phyloP scores from a whole-genome alignment of 306 rosid genomes.

The Oxytropis ochrocephala region DNA sequence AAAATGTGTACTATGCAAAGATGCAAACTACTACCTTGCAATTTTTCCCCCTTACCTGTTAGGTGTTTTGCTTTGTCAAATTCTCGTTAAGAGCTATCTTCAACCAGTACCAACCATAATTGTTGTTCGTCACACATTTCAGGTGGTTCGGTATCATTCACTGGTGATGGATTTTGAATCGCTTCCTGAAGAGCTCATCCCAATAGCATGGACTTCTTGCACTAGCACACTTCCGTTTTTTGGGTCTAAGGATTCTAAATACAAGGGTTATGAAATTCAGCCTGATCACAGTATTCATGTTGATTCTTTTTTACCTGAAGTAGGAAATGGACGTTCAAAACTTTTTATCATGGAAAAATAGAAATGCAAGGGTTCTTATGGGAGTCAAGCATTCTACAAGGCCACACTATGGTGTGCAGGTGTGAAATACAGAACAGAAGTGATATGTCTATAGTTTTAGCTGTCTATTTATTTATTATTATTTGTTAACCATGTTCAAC shows the following conservation, averaged over 20 bases:
- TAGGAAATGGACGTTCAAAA: constrained; percentile 28
- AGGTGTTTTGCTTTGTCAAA: not conserved
- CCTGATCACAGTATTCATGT: constrained; percentile 19
- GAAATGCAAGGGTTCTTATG: constrained; percentile 61
- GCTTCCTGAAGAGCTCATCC: constrained; percentile 83
- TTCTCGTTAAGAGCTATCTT: constrained; percentile 6
- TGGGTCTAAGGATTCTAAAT: constrained; percentile 34
- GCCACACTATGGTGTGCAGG: constrained; percentile 99
- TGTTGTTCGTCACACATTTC: constrained; percentile 32
- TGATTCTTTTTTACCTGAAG: constrained; percentile 28
- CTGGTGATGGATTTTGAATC: constrained; percentile 77
- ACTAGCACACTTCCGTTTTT: constrained; percentile 48
- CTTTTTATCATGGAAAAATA: constrained; percentile 22
- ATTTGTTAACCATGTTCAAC: constrained; percentile 13
- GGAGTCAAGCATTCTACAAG: constrained; percentile 82
- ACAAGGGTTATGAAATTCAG: constrained; percentile 31
- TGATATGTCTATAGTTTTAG: constrained; percentile 4
- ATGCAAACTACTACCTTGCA: not conserved
- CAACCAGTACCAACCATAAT: not conserved
- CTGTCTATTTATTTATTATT: not conserved
- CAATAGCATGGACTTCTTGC: constrained; percentile 92
- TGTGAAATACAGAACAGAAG: constrained; percentile 26
- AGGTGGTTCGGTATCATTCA: constrained; percentile 99
- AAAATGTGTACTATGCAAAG: not conserved
- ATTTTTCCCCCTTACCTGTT: not conserved